These are phyloP conservation scores for Benincasa hispida DNA, from an alignment of 306 rosid genomes.

Conservation along the genomic window DNA sequence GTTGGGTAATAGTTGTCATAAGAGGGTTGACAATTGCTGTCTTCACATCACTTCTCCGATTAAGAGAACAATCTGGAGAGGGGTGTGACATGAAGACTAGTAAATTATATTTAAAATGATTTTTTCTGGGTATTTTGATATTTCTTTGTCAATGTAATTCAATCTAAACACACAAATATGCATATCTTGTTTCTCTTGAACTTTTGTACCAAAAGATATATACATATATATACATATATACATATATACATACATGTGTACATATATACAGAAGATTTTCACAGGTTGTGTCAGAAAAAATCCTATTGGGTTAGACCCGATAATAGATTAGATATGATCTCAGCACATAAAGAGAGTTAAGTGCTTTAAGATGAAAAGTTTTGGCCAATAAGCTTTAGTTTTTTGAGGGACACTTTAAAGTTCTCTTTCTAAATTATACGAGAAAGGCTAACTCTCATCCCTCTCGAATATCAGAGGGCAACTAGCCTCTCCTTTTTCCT, in stretches of 20 bases:
- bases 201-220: background rate
- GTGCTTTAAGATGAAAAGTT: background rate
- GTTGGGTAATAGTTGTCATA: too few species aligned
- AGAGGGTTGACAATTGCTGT: too few species aligned
- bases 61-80: too few species aligned
- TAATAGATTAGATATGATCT: background rate
- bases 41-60: too few species aligned
- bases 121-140: background rate
- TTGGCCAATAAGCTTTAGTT: background rate
- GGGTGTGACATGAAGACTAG: too few species aligned
- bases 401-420: background rate
- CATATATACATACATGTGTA: too few species aligned
- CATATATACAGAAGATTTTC: background rate
- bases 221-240: too few species aligned
- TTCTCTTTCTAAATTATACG: background rate
- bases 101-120: background rate
- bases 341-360: background rate
- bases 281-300: background rate
- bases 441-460: background rate
- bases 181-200: background rate
- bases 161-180: too few species aligned
- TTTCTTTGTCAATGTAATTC: background rate
- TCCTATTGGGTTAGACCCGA: background rate
- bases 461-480: background rate
- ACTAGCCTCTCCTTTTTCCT: background rate